These are phyloP conservation scores for Huntiella moniliformis DNA, from an alignment of 2,329 filamentous ascomycete species.

Conservation along the genomic window DNA sequence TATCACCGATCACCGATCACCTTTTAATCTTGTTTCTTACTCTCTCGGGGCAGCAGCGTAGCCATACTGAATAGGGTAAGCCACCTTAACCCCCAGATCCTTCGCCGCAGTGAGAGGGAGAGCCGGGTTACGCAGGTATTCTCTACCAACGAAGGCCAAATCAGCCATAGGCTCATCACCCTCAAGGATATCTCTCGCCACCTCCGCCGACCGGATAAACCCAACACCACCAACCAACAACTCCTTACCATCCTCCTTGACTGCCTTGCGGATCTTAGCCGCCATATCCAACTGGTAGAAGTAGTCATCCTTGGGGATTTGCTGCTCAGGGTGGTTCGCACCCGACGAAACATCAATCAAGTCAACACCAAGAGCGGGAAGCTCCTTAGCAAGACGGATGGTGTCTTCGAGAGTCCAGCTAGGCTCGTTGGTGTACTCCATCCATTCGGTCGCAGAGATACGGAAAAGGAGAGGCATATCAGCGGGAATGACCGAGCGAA, in stretches of 20 bases:
- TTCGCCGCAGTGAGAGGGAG: slow-evolving; percentile 57
- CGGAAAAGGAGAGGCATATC: slow-evolving; percentile 38
- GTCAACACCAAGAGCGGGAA: slow-evolving; percentile 60
- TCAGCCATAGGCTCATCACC: slow-evolving; percentile 33
- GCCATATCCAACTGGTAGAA: slow-evolving; percentile 62
- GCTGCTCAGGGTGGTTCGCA: slow-evolving; percentile 45
- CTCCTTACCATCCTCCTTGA: slow-evolving; percentile 28
- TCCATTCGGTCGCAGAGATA: slow-evolving; percentile 45
- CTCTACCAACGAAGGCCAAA: slow-evolving; percentile 54
- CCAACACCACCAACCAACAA: slow-evolving; percentile 60
- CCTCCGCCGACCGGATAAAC: slow-evolving; percentile 46
- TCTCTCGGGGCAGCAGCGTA: too few relatives aligned
- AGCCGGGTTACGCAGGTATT: slow-evolving; percentile 67
- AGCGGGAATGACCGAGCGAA: slow-evolving; percentile 33
- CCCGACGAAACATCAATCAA: slow-evolving; percentile 66
- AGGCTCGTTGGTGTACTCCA: slow-evolving; percentile 27
- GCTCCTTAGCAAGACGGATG: slow-evolving; percentile 34
- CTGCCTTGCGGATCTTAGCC: slow-evolving; percentile 47
- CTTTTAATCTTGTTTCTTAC: too few relatives aligned
- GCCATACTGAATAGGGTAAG: slow-evolving; percentile 50
- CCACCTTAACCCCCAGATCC: slow-evolving; percentile 49
- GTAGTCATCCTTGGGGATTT: slow-evolving; percentile 40
- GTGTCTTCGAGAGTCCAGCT: slow-evolving; percentile 49
- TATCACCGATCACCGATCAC: too few relatives aligned
- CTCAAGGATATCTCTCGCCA: slow-evolving; percentile 42